These are phyloP conservation scores for Camillea tinctor DNA, from an alignment of 2,329 filamentous ascomycete species.

Conservation along the genomic window DNA sequence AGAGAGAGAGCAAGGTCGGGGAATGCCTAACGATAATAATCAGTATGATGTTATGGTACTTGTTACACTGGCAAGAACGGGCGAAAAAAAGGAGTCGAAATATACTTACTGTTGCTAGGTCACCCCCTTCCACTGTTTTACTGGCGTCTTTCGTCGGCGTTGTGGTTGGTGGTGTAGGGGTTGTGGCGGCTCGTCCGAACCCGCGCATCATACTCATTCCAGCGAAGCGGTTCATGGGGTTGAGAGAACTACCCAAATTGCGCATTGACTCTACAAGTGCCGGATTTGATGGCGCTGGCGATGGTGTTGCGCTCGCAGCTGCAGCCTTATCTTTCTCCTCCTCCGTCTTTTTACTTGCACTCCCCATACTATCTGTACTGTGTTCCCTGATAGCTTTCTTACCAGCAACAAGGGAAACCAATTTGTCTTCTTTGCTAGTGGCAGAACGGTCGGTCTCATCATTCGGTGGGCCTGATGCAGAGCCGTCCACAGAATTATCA, in stretches of 20 bases:
- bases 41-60: slow-evolving; percentile 1
- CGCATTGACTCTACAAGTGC: slow-evolving; percentile 77
- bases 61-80: not conserved
- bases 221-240: slow-evolving; percentile 77
- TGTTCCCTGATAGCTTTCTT: slow-evolving; percentile 63
- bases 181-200: slow-evolving; percentile 62
- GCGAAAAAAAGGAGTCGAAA: not conserved
- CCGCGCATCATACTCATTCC: slow-evolving; percentile 72
- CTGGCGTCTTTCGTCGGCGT: slow-evolving; percentile 37
- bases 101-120: slow-evolving; percentile 54
- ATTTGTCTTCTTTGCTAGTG: slow-evolving; percentile 55
- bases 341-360: slow-evolving; percentile 56
- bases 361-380: slow-evolving; percentile 72
- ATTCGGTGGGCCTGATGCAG: slow-evolving; percentile 49
- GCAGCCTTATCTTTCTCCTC: slow-evolving; percentile 41
- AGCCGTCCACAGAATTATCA: slow-evolving; percentile 57
- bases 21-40: slow-evolving; percentile 48
- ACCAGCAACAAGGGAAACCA: slow-evolving; percentile 71
- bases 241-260: slow-evolving; percentile 75
- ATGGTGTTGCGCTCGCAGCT: slow-evolving; percentile 30
- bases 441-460: slow-evolving; percentile 36
- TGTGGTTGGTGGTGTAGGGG: slow-evolving; percentile 38
- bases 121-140: slow-evolving; percentile 49
- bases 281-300: slow-evolving; percentile 44
- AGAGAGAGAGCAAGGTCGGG: slow-evolving; percentile 57